Percentiles rank a stretch among this genome's conserved stretches.
phyloP scores from a whole-genome alignment of 192 early-diverging fungal genomes.

The Mortierella alpina region DNA sequence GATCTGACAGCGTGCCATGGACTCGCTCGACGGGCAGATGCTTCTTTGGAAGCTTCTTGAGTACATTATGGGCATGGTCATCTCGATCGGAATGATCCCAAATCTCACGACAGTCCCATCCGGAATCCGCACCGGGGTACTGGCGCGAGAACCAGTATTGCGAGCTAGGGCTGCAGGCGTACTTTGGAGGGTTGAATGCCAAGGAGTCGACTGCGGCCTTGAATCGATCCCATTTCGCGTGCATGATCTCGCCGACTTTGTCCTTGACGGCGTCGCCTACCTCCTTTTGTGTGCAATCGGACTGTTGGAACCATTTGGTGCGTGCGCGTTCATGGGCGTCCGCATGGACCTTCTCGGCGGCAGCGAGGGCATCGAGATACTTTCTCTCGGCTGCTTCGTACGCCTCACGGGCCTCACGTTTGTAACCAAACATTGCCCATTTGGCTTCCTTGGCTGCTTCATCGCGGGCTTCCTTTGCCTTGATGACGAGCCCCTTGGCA shows the following conservation, averaged over 20 bases:
- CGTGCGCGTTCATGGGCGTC: conserved; percentile 36
- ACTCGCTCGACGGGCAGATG: conserved; percentile 25
- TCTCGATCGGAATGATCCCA: conserved; percentile 35
- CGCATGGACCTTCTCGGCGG: conserved; percentile 36
- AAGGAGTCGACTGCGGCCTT: conserved; percentile 48
- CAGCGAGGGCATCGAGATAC: conserved; percentile 24
- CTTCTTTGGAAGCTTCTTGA: conserved; percentile 42
- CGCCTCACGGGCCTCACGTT: conserved; percentile 35
- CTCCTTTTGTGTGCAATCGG: conserved; percentile 33
- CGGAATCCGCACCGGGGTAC: conserved; percentile 30
- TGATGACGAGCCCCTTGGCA: conserved; percentile 25
- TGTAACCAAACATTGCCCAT: conserved; percentile 50
- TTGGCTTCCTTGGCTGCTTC: conserved; percentile 40
- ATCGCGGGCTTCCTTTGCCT: conserved; percentile 35
- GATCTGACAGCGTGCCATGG: conserved; percentile 12
- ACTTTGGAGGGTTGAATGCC: conserved; percentile 47
- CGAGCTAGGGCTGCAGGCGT: conserved; percentile 39
- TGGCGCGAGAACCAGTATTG: conserved; percentile 49
- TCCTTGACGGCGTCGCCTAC: conserved; percentile 8
- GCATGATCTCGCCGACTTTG: conserved; percentile 8
- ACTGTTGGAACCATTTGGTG: conserved; percentile 39
- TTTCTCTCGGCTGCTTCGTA: conserved; percentile 40
- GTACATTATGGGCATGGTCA: conserved; percentile 2
- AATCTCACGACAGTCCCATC: conserved; percentile 51
- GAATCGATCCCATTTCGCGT: conserved; percentile 45